A percentile compares a stretch with the other conserved stretches of the same genome.
phyloP scores from a whole-genome alignment of 2,329 filamentous ascomycete genomes.

The Alternaria angustiovoidea region DNA sequence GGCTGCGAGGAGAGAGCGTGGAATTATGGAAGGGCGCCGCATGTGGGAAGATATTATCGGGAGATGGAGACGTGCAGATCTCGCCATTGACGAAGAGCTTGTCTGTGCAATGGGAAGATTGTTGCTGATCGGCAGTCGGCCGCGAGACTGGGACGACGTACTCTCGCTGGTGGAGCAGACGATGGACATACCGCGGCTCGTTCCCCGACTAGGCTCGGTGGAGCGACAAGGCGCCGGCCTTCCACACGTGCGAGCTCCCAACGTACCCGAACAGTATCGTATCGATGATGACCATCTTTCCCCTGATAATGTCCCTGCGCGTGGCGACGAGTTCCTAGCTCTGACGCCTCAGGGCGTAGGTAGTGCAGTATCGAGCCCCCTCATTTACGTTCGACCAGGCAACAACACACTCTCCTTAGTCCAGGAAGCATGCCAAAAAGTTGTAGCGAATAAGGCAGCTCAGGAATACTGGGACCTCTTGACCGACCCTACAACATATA shows the following conservation, averaged over 20 bases:
- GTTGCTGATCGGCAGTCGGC: constrained; percentile 69
- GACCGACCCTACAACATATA: constrained; percentile 61
- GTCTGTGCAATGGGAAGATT: constrained; percentile 83
- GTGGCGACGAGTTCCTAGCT: constrained; percentile 46
- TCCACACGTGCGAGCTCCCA: constrained; percentile 48
- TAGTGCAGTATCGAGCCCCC: constrained; percentile 39
- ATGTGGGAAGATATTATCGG: constrained; percentile 82
- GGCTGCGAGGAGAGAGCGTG: constrained; percentile 48
- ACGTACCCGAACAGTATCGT: constrained; percentile 35
- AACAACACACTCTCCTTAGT: constrained; percentile 72
- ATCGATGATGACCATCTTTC: constrained; percentile 41
- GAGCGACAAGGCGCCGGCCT: constrained; percentile 37
- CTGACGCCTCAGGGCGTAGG: constrained; percentile 28
- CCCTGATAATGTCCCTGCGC: constrained; percentile 26
- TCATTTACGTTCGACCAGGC: constrained; percentile 57
- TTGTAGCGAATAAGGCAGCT: constrained; percentile 69
- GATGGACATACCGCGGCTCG: constrained; percentile 73
- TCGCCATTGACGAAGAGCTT: constrained; percentile 79
- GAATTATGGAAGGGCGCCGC: constrained; percentile 71
- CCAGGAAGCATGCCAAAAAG: constrained; percentile 68
- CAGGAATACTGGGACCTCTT: constrained; percentile 80
- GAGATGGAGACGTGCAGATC: constrained; percentile 75
- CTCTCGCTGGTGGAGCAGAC: constrained; percentile 81
- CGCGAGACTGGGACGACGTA: constrained; percentile 73
- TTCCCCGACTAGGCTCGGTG: constrained; percentile 48